Evolutionary conservation across 345 rosid species (phyloP).

Genomic region (Punica granatum): DNA sequence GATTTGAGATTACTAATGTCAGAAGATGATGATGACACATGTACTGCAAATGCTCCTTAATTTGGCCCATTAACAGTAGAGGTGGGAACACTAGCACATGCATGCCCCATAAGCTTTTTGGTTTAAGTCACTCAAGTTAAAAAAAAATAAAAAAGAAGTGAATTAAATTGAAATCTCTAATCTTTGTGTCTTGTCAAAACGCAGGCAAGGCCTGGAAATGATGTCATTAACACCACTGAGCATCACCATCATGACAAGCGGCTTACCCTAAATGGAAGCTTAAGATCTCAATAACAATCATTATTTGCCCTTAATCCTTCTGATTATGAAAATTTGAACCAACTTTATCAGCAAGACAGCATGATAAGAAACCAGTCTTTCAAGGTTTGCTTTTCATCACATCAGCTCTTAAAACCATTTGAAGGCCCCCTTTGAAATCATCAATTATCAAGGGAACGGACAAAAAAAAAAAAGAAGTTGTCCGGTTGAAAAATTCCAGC

Average conservation of each 20-base stretch:
- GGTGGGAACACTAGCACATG: neutral
- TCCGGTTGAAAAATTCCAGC: constrained; percentile 18
- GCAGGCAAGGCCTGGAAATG: constrained; percentile 17
- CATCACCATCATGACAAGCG: constrained; percentile 12
- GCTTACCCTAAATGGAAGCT: constrained; percentile 29
- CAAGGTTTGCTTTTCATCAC: constrained; percentile 6
- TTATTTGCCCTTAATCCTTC: neutral
- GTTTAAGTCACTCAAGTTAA: neutral
- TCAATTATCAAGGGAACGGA: neutral
- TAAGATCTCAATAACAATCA: constrained; percentile 28
- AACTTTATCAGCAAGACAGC: constrained; percentile 15
- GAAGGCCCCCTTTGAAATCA: neutral
- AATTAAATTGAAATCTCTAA: neutral
- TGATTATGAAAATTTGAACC: neutral
- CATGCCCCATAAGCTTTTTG: constrained; percentile 9
- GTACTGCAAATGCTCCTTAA: neutral
- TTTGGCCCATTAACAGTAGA: neutral
- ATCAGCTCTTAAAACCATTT: constrained; percentile 9
- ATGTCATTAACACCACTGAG: constrained; percentile 7
- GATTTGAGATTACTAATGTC: neutral
- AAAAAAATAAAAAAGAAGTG: neutral
- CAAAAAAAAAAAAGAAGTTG: constrained; percentile 2
- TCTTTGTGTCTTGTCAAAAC: constrained; percentile 26
- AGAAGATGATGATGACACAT: neutral
- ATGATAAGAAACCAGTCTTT: constrained; percentile 11